Evolutionary conservation across 2,329 filamentous ascomycete species (phyloP).

Genomic region (Aspergillus eucalypticola): DNA sequence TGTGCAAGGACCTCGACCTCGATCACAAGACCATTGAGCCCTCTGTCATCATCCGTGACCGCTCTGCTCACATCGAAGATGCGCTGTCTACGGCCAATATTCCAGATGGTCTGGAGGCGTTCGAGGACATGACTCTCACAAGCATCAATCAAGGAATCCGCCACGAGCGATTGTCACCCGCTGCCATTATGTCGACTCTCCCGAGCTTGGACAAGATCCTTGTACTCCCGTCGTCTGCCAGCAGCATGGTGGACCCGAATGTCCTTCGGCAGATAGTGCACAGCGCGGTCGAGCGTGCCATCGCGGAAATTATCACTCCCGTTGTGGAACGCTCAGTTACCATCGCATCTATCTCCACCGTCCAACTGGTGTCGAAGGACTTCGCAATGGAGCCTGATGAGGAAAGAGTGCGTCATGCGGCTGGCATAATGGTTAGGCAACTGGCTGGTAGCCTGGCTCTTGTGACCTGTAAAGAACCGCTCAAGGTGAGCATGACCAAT

Average conservation of each 20-base stretch:
- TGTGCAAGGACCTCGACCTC: slow-evolving; percentile 89
- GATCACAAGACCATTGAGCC: slow-evolving; percentile 91
- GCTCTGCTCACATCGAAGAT: slow-evolving; percentile 64
- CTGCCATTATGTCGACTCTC: slow-evolving; percentile 74
- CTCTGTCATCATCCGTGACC: slow-evolving; percentile 79
- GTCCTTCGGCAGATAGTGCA: slow-evolving; percentile 74
- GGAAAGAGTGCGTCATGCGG: slow-evolving; percentile 79
- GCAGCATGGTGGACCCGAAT: slow-evolving; percentile 71
- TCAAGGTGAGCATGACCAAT: slow-evolving; percentile 95
- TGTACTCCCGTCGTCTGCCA: slow-evolving; percentile 74
- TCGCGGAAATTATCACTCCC: slow-evolving; percentile 94
- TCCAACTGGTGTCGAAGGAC: slow-evolving; percentile 93
- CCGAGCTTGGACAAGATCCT: slow-evolving; percentile 81
- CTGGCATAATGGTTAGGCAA: slow-evolving; percentile 91
- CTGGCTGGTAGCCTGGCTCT: slow-evolving; percentile 90
- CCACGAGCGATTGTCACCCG: slow-evolving; percentile 72
- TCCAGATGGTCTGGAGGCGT: slow-evolving; percentile 72
- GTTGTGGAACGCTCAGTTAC: slow-evolving; percentile 97
- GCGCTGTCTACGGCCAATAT: slow-evolving; percentile 56
- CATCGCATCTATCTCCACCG: slow-evolving; percentile 94
- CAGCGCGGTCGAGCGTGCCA: slow-evolving; percentile 80
- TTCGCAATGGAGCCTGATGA: slow-evolving; percentile 92
- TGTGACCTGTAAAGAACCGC: slow-evolving; percentile 96
- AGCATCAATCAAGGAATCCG: slow-evolving; percentile 68
- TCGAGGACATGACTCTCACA: slow-evolving; percentile 79